phyloP scores from a whole-genome alignment of 2,329 filamentous ascomycete genomes.

The Botrytis fragariae region DNA sequence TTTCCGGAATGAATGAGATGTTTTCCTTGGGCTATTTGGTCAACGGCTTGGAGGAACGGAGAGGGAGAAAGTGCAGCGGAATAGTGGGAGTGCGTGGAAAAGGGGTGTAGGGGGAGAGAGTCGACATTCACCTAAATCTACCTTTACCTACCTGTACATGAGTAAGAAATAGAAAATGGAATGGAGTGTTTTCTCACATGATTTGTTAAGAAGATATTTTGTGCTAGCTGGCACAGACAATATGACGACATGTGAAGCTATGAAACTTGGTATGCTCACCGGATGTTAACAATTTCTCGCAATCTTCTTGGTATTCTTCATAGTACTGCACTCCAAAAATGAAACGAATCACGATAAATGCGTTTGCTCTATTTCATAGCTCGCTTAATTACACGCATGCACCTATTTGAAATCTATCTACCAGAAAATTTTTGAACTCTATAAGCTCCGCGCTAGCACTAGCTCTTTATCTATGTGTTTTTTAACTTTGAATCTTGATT shows the following conservation, averaged over 20 bases:
- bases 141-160: constrained; percentile 23
- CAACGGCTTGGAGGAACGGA: neutral
- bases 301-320: neutral
- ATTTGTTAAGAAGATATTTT: neutral
- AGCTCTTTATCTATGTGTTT: neutral
- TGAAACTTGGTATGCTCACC: neutral
- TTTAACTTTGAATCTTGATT: neutral
- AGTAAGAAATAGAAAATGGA: constrained; percentile 21
- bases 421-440: neutral
- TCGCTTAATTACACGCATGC: neutral
- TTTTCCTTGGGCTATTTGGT: neutral
- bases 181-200: constrained; percentile 6
- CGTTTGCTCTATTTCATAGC: neutral
- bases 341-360: neutral
- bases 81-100: neutral
- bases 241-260: neutral
- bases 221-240: neutral
- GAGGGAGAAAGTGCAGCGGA: neutral
- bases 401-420: neutral
- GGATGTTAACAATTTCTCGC: neutral
- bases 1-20: neutral
- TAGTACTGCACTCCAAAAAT: neutral
- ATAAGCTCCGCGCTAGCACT: neutral
- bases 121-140: constrained; percentile 10
- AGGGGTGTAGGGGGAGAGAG: neutral